Conservation (phyloP, 805 yeast species). For the Metschnikowia proteae region DNA sequence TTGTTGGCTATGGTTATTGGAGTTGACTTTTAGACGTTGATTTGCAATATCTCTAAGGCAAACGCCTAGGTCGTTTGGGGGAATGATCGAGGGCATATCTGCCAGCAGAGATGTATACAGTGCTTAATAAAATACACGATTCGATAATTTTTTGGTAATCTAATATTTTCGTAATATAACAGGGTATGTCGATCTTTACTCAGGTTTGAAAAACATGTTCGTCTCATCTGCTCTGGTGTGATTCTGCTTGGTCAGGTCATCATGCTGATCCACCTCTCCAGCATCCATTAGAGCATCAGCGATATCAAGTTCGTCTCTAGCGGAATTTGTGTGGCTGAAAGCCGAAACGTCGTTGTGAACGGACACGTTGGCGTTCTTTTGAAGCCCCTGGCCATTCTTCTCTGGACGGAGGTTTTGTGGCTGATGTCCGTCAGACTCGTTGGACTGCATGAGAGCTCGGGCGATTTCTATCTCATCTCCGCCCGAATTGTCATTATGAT, state of each 20-base stretch:
- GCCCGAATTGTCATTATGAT: conserved; percentile 20
- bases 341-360: neutral
- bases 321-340: neutral
- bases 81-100: conserved; percentile 8
- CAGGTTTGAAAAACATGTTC: conserved; percentile 16
- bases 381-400: neutral
- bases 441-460: conserved; percentile 60
- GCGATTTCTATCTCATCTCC: conserved; percentile 64
- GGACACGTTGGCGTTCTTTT: neutral
- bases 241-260: neutral
- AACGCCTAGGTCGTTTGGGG: conserved; percentile 17
- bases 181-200: neutral
- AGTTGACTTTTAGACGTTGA: conserved; percentile 58
- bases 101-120: neutral
- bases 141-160: neutral
- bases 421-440: conserved; percentile 30
- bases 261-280: neutral
- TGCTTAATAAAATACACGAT: neutral
- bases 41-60: neutral
- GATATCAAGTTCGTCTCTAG: conserved; percentile 3
- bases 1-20: conserved; percentile 97
- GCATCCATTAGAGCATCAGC: conserved; percentile 3
- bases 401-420: neutral
- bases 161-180: neutral
- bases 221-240: conserved; percentile 13